Evolutionary conservation across 495 filamentous ascomycete species (phyloP), one percentile per base, ranked within the genome.

Genomic region (Coniosporium apollinis): DNA sequence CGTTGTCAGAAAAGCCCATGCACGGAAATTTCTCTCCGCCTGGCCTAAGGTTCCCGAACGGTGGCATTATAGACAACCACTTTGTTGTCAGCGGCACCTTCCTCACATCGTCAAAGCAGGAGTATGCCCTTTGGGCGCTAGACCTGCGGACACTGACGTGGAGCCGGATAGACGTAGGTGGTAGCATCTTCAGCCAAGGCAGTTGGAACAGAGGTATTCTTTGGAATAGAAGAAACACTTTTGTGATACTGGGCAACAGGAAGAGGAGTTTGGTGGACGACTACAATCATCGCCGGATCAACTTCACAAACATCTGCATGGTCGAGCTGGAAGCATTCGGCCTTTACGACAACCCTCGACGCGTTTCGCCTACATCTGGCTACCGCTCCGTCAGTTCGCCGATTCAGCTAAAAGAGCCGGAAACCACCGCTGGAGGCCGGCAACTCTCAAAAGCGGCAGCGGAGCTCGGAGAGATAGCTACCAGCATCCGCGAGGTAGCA

Each of bases 21-120:
- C 72, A 74, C 30, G 82, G 82, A 16, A 67, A 71, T 19, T 82
- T 79, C 20, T 87, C 82, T 9, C 89, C 89, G 1, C 89, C 89
- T 3, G 89, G 89, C 1, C 61, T 97, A 19, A 72, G 89, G 8
- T 97, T 97, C 48, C 89, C 89, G 1, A 96, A 94, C 43, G 89
- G 89, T 19, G 89, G 83, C 2, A 70, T 97, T 21, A 79, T 94
- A 42, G 84, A 87, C 46, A 82, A 82, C 19, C 83, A 96, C 53
- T 94, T 97, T 42, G 83, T 97, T 20, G 84, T 97, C 28, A 92
- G 83, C 43, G 89, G 89, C 19, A 96, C 91, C 0, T 97, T 94
- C 50, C 65, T 97, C 26, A 97, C 91, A 1, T 93, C 84, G 5
- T 93, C 85, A 11, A 96, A 93, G 54, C 89, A 96, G 49, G 89